A percentile compares a stretch with the other conserved stretches of the same genome.
phyloP scores from a whole-genome alignment of 202 grass and related monocot genomes.

The Cymbopogon flexuosus region DNA sequence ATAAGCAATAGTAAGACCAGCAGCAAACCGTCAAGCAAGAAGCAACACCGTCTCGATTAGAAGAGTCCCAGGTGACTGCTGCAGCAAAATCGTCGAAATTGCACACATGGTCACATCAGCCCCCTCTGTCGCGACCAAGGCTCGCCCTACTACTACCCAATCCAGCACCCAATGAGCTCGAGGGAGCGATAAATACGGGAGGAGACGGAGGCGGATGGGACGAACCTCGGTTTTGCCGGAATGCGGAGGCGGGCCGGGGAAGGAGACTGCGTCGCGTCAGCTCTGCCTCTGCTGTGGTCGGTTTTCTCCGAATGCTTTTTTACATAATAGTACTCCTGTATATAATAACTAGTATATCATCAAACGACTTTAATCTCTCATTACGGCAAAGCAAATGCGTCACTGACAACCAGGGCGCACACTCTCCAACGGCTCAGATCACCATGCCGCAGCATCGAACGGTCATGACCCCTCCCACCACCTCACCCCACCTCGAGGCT shows the following conservation, averaged over 20 bases:
- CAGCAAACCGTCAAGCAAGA: neutral
- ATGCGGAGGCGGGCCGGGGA: neutral
- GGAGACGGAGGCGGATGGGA: neutral
- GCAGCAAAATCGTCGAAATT: neutral
- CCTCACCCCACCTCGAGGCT: constrained; percentile 6
- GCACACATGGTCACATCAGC: neutral
- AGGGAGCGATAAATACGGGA: neutral
- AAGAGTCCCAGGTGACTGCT: neutral
- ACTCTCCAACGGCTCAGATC: constrained; percentile 23
- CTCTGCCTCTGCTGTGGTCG: neutral
- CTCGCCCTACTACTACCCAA: neutral
- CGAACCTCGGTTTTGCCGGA: neutral
- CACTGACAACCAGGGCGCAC: neutral
- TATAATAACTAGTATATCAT: too few species aligned
- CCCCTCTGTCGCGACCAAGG: neutral
- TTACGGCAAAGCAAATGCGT: neutral
- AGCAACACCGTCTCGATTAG: neutral
- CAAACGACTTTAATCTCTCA: neutral
- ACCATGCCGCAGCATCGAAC: neutral
- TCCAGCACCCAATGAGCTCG: neutral
- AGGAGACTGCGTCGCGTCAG: neutral
- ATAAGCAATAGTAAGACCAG: neutral
- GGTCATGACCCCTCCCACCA: neutral
- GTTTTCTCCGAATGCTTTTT: neutral
- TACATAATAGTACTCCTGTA: neutral